Evolutionary conservation across 371 early-diverging fungal genomes (phyloP).

Genomic region (Encephalitozoon cuniculi): DNA sequence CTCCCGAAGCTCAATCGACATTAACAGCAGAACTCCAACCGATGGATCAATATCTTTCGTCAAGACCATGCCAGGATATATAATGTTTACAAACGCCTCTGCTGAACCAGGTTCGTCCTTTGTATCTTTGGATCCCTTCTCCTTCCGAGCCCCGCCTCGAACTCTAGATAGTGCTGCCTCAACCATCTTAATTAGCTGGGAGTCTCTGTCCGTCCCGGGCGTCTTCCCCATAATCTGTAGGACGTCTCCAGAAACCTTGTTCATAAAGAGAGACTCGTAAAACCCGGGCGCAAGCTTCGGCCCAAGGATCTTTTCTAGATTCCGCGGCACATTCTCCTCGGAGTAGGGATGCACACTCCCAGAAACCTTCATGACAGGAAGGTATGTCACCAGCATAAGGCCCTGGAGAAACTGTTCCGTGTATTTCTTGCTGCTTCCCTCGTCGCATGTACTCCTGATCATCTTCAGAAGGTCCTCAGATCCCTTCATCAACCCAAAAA

Average conservation of each 20-base stretch:
- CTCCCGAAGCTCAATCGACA: neutral
- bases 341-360: slow-evolving; percentile 30
- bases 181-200: neutral
- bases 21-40: neutral
- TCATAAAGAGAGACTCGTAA: slow-evolving; percentile 28
- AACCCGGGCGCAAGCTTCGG: slow-evolving; percentile 13
- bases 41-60: neutral
- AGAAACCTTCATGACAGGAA: slow-evolving; percentile 54
- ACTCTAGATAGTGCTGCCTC: neutral
- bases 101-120: neutral
- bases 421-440: slow-evolving; percentile 6
- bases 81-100: neutral
- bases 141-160: neutral
- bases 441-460: neutral
- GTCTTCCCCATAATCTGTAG: neutral
- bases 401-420: slow-evolving; percentile 20
- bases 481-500: slow-evolving; percentile 8
- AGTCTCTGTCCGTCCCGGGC: neutral
- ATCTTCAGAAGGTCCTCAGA: neutral
- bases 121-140: neutral
- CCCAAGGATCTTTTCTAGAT: slow-evolving; percentile 50
- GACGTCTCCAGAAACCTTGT: neutral
- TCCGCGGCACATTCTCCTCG: slow-evolving; percentile 15
- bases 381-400: slow-evolving; percentile 16
- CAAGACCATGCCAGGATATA: neutral